Percentiles rank a stretch among this genome's conserved stretches.
Evolutionary conservation across 2,329 filamentous ascomycete species (phyloP).

Genomic region (Cyclaneusma minus): DNA sequence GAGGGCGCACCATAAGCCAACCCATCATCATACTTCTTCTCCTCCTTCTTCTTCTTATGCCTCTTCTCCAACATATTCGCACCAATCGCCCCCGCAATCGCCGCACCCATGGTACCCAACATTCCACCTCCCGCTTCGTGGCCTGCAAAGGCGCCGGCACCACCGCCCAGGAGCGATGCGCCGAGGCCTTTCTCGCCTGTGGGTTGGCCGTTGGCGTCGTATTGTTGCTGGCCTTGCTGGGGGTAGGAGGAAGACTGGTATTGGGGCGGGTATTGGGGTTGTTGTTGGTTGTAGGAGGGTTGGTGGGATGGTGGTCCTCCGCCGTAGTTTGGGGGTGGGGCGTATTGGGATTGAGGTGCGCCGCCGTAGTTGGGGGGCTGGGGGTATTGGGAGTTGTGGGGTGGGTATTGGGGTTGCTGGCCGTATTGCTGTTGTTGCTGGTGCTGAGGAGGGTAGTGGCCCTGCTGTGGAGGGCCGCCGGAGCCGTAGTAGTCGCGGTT

Average conservation of each 20-base stretch:
- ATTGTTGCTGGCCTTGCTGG: constrained; percentile 3
- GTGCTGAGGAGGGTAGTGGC: constrained; percentile 10
- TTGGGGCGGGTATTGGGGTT: constrained; percentile 3
- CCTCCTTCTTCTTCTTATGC: constrained; percentile 20
- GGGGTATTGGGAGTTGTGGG: constrained; percentile 3
- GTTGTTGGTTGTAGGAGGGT: not conserved
- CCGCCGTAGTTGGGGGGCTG: constrained; percentile 6
- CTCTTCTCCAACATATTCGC: constrained; percentile 35
- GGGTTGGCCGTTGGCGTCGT: constrained; percentile 8
- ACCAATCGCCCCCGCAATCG: constrained; percentile 36
- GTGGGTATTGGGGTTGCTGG: constrained; percentile 1
- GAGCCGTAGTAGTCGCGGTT: constrained; percentile 15
- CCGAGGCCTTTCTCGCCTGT: constrained; percentile 38
- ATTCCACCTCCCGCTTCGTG: constrained; percentile 38
- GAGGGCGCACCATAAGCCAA: not conserved
- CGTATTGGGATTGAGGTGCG: constrained; percentile 6
- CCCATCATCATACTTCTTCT: constrained; percentile 12
- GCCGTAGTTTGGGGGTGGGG: constrained; percentile 1
- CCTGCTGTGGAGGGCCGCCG: constrained; percentile 4
- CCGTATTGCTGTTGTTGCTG: constrained; percentile 8
- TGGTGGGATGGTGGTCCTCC: not conserved
- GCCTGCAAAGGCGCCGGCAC: constrained; percentile 34
- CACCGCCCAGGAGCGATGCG: constrained; percentile 35
- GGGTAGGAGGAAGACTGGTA: constrained; percentile 4
- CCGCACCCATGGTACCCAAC: constrained; percentile 34